Base-by-base conservation (phyloP, 169 alveolate genomes). In the Cystoisospora suis region DNA sequence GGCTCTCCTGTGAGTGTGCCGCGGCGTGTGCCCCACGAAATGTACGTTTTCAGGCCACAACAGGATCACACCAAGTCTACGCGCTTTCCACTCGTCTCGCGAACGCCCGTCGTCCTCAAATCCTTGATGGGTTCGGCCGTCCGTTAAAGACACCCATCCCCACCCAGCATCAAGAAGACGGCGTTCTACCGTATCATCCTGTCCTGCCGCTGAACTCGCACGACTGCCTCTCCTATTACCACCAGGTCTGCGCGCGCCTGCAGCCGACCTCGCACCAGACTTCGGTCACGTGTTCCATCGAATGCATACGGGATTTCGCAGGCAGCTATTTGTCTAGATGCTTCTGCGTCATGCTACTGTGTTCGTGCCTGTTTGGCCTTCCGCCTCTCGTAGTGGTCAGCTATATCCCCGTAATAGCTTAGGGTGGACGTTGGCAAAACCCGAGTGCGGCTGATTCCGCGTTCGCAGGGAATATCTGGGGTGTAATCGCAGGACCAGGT, bases 71-170 rank as follows among this genome's bases (percentile, higher is more conserved):
- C 59, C 92, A 88, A 81, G 45, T 88, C 38, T 75, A 75, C 53
- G 5, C 75, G n/a, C 46, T 88, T 44, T 80, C 92, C 0, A 88
- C 89, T 7, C 87, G 81, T 29, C 42, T 75, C n/a, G 88, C 88
- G n/a, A 88, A 49, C 29, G 92, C 92, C n/a, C 70, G 83, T 47
- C 87, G 88, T 5, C 92, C 92, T 36, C 36, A 46, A 40, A 69
- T 58, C 38, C 47, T 42, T 70, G 36, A 29, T 27, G 56, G 17
- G 49, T 34, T 20, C 81, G 72, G 65, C 42, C 69, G 3, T 32
- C 81, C 46, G 56, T 83, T n/a, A 44, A 65, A 65, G 36, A 44
- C 29, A 20, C 46, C 79, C 36, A 23, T 23, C 12, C 79, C 79
- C 0, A 27, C 79, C 38, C 86, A 9, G 86, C 86, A 17, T 46